Evolutionary conservation across 2,329 filamentous ascomycete species (phyloP), one percentile per base, ranked within the genome.

Genomic region (Aspergillaceae sp.): DNA sequence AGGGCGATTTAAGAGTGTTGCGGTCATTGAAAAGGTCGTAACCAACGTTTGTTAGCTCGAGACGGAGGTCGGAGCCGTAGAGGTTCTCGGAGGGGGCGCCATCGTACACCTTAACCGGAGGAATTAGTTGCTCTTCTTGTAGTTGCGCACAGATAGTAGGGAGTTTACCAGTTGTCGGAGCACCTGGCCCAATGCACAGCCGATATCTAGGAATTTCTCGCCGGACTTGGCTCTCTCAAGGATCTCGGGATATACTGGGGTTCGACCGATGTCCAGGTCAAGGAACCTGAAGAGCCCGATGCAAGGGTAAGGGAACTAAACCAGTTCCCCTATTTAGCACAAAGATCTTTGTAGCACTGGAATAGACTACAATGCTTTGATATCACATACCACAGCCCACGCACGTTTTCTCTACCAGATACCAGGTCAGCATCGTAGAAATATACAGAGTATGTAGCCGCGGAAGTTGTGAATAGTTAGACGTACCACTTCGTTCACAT

Each of bases 21-120:
- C 73, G 69, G 51, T 83, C 82, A 41, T 73, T 70, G 63, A 84
- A 86, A 29, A 86, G 67, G 47, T 82, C 77, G 60, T 82, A 79
- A 26, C 78, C 78, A 10, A 77, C 59, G 11, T 77, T 69, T 44
- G 80, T 66, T 49, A 79, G 75, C 8, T 62, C 62, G 29, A 67
- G 53, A 40, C 72, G 65, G 4, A 75, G 48, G 51, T 78, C 76
- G 4, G 66, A 64, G 10, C 74, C 76, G 44, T 72, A 71, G 11
- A 79, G 59, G 43, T 71, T 67, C 19, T 63, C 55, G 4, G 70
- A 64, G 28, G 70, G 61, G 10, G 74, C 75, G 28, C 76, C 76
- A 48, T 76, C 73, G 43, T 65, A 62, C 7, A 38, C 36, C 36
- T 38, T 7, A 19, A 19, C 19, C 19, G 19, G 19, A 19, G 19